These are phyloP conservation scores for Coriaria nepalensis DNA, from an alignment of 306 rosid species.

Conservation along the genomic window DNA sequence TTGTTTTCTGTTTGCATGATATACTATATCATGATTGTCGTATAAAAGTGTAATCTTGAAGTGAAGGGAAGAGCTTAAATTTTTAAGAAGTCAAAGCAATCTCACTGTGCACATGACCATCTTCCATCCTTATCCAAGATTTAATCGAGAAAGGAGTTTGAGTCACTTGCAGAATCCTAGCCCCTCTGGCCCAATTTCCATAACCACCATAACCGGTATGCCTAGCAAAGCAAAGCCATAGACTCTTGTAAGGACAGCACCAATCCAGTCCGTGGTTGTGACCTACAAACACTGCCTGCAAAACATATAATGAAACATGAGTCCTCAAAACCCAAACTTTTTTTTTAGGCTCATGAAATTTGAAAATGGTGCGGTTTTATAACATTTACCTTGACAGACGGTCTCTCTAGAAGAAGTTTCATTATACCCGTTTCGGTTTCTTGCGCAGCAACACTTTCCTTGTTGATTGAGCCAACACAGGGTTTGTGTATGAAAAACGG, in stretches of 20 bases:
- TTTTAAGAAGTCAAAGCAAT: slow-evolving; percentile 22
- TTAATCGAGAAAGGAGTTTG: slow-evolving; percentile 46
- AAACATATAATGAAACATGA: neutral
- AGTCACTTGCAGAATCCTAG: slow-evolving; percentile 44
- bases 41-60: too few relatives aligned
- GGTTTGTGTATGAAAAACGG: slow-evolving; percentile 47
- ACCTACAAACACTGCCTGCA: slow-evolving; percentile 75
- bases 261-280: slow-evolving; percentile 87
- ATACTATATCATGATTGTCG: too few relatives aligned
- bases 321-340: neutral
- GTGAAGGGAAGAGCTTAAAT: neutral
- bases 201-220: slow-evolving; percentile 79
- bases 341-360: neutral
- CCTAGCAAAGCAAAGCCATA: slow-evolving; percentile 71
- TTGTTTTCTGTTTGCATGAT: too few relatives aligned
- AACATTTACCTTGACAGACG: slow-evolving; percentile 57
- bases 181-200: slow-evolving; percentile 63
- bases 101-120: slow-evolving; percentile 47
- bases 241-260: slow-evolving; percentile 58
- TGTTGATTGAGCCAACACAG: slow-evolving; percentile 74
- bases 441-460: slow-evolving; percentile 67
- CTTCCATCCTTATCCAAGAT: slow-evolving; percentile 77
- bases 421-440: slow-evolving; percentile 57
- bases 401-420: slow-evolving; percentile 45
- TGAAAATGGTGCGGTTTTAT: neutral